Conservation (phyloP, 2,329 filamentous ascomycete genomes). For the Achaetomium macrosporum region DNA sequence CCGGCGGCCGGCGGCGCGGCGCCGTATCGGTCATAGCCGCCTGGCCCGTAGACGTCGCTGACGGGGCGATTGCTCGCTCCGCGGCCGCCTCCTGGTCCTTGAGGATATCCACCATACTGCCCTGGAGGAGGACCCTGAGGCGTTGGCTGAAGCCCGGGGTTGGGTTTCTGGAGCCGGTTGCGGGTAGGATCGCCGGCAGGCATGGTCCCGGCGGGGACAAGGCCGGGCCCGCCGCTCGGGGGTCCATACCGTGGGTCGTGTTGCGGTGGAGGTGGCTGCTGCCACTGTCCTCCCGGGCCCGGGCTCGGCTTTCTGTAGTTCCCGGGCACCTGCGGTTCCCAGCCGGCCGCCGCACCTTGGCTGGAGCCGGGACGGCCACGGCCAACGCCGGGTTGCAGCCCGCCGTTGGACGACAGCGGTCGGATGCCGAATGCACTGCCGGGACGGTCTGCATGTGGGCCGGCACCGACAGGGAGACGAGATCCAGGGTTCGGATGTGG, state of each 20-base stretch:
- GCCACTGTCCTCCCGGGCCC: conserved; percentile 25
- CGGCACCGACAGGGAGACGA: conserved; percentile 43
- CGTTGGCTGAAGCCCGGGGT: conserved; percentile 25
- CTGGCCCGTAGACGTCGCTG: conserved; percentile 26
- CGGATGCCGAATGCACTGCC: conserved; percentile 51
- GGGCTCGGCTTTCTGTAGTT: conserved; percentile 39
- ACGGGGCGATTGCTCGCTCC: conserved; percentile 27
- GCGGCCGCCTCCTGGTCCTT: conserved; percentile 31
- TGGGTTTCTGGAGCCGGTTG: conserved; percentile 36
- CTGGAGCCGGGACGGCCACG: conserved; percentile 35
- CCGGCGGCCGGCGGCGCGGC: conserved; percentile 21
- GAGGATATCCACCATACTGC: conserved; percentile 22
- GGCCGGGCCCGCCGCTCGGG: conserved; percentile 14
- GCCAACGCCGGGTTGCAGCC: conserved; percentile 39
- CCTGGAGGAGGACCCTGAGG: conserved; percentile 25
- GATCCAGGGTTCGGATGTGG: conserved; percentile 43
- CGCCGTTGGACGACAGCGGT: conserved; percentile 34
- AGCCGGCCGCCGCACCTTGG: conserved; percentile 40
- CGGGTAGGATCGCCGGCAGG: conserved; percentile 31
- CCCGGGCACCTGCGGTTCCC: conserved; percentile 37
- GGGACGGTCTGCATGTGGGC: conserved; percentile 44
- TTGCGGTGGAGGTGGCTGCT: conserved; percentile 14
- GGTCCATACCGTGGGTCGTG: conserved; percentile 12
- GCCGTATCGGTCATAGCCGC: conserved; percentile 23
- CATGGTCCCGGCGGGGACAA: conserved; percentile 26